Conservation (phyloP, 257 asterid genomes). For the Fraxinus quadrangulata region DNA sequence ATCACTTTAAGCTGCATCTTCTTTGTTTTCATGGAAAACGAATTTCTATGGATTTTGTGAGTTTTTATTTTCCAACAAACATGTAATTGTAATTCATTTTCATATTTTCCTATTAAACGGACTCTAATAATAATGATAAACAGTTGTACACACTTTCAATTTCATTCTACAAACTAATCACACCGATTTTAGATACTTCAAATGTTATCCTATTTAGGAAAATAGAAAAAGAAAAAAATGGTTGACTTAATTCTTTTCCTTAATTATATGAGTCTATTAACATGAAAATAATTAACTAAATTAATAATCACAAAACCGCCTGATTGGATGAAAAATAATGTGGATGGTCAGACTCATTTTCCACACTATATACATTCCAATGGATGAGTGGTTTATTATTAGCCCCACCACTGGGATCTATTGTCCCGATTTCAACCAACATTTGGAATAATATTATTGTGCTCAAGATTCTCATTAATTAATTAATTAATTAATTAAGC, state of each 20-base stretch:
- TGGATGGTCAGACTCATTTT: conserved; percentile 29
- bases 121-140: too few species aligned
- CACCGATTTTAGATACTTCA: not conserved
- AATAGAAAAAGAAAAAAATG: conserved; percentile 3
- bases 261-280: not conserved
- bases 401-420: conserved; percentile 71
- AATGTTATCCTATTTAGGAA: not conserved
- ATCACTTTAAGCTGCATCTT: too few species aligned
- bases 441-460: conserved; percentile 73
- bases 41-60: too few species aligned
- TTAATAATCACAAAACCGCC: conserved; percentile 34
- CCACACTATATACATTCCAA: conserved; percentile 44
- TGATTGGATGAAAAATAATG: conserved; percentile 35
- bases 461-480: conserved; percentile 58
- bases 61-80: too few species aligned
- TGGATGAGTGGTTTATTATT: conserved; percentile 51
- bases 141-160: too few species aligned
- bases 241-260: conserved; percentile 27
- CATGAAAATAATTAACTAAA: not conserved
- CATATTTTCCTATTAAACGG: too few species aligned
- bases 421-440: conserved; percentile 82
- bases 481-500: conserved; percentile 22
- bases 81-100: too few species aligned
- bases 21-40: too few species aligned
- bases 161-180: too few species aligned